phyloP scores from a whole-genome alignment of 192 early-diverging fungal species.

The Entomortierella chlamydospora region DNA sequence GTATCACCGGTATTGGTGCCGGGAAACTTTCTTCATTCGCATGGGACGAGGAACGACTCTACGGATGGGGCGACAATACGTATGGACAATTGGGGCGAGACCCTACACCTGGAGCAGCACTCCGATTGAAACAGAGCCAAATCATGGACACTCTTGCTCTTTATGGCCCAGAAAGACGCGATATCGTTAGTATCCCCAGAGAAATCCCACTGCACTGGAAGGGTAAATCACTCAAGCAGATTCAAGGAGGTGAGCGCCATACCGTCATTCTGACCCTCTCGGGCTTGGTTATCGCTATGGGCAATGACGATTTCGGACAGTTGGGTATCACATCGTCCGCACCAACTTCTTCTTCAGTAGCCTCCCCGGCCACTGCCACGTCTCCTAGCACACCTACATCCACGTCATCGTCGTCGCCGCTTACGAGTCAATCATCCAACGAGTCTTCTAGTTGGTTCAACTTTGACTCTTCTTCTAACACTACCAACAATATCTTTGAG shows the following conservation, averaged over 20 bases:
- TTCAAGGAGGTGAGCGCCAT: slow-evolving; percentile 32
- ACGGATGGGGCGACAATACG: slow-evolving; percentile 43
- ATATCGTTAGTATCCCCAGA: slow-evolving; percentile 1
- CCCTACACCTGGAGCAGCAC: not conserved
- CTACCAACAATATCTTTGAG: too few species aligned
- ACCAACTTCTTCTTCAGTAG: not conserved
- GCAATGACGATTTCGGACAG: slow-evolving; percentile 38
- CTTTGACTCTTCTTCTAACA: not conserved
- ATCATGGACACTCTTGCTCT: not conserved
- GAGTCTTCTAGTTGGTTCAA: not conserved
- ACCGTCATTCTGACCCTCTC: slow-evolving; percentile 21
- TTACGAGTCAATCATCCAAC: not conserved
- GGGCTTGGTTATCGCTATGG: slow-evolving; percentile 32
- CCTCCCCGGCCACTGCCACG: not conserved
- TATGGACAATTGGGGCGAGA: slow-evolving; percentile 30
- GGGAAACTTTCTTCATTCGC: slow-evolving; percentile 38
- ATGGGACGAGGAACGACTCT: slow-evolving; percentile 38
- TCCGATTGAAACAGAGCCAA: not conserved
- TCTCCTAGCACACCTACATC: not conserved
- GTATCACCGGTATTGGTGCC: slow-evolving; percentile 34
- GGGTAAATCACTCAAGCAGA: slow-evolving; percentile 37
- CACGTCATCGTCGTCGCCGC: not conserved
- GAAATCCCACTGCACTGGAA: slow-evolving; percentile 37
- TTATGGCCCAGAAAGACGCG: not conserved
- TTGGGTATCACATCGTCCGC: slow-evolving; percentile 8